These are phyloP conservation scores for Isoetes engelmannii DNA, from an alignment of 83 land plant genomes.

Conservation along the genomic window DNA sequence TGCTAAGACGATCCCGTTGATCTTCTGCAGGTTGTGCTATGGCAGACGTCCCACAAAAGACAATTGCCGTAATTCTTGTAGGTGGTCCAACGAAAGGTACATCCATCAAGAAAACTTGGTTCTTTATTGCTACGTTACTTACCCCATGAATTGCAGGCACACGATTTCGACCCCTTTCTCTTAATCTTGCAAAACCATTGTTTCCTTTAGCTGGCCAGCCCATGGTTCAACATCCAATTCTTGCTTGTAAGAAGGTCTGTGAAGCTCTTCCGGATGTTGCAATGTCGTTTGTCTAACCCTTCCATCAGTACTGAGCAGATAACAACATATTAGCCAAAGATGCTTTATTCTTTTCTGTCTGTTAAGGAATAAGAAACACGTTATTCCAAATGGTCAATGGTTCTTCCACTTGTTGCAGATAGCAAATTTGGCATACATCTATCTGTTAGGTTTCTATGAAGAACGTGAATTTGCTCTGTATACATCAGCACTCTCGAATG, in stretches of 20 bases:
- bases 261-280: too few relatives aligned
- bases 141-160: slow-evolving; percentile 38
- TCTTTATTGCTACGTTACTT: not conserved
- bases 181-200: slow-evolving; percentile 64
- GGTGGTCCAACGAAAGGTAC: slow-evolving; percentile 36
- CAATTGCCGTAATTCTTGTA: slow-evolving; percentile 29
- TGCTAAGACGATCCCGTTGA: too few relatives aligned
- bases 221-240: slow-evolving; percentile 71
- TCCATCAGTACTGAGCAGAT: not conserved
- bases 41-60: slow-evolving; percentile 11
- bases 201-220: slow-evolving; percentile 75
- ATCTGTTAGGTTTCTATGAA: slow-evolving; percentile 89
- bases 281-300: not conserved
- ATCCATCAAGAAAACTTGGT: not conserved
- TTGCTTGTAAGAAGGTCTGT: slow-evolving; percentile 58
- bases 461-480: slow-evolving; percentile 89
- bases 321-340: not conserved
- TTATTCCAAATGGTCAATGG: not conserved
- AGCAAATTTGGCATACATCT: slow-evolving; percentile 82
- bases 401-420: slow-evolving; percentile 41
- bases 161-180: slow-evolving; percentile 58
- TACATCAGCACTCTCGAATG: slow-evolving; percentile 83
- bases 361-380: not conserved
- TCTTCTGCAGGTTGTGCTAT: slow-evolving; percentile 2
- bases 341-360: not conserved